Percentiles rank a stretch among this genome's conserved stretches.
These are phyloP conservation scores for Blastobotrys attinorum DNA, from an alignment of 805 yeast genomes.

Conservation along the genomic window DNA sequence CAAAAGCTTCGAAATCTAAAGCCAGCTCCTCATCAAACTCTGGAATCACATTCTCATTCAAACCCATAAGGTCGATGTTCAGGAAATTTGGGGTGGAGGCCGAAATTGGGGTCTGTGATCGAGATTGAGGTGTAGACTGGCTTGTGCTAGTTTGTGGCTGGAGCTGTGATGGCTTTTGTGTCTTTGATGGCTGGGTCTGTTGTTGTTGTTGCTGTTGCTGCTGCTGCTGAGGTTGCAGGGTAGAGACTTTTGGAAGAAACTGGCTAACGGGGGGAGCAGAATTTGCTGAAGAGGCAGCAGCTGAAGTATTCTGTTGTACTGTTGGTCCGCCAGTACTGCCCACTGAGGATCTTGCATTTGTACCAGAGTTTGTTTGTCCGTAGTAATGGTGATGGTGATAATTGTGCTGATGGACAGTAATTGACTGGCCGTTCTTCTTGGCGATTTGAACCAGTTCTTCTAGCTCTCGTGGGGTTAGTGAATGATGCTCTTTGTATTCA, in stretches of 20 bases:
- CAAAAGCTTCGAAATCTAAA: constrained; percentile 15
- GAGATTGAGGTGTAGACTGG: too few species aligned
- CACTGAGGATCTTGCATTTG: too few species aligned
- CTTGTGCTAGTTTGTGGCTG: too few species aligned
- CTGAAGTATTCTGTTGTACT: too few species aligned
- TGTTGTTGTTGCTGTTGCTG: constrained; percentile 2
- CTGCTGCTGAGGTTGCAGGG: constrained; percentile 1
- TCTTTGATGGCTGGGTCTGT: background rate
- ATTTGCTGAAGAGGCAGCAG: background rate
- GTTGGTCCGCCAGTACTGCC: too few species aligned
- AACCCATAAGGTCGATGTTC: constrained; percentile 17
- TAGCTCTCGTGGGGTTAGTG: constrained; percentile 21
- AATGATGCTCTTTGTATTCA: background rate
- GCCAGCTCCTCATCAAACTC: constrained; percentile 13
- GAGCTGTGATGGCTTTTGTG: too few species aligned
- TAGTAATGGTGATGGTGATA: constrained; percentile 47
- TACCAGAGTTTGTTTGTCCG: background rate
- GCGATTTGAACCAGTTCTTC: constrained; percentile 21
- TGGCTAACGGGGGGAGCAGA: background rate
- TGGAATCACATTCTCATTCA: constrained; percentile 16
- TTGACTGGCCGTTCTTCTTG: constrained; percentile 20
- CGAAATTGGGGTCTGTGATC: constrained; percentile 5
- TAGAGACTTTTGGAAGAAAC: background rate
- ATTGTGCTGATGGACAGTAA: constrained; percentile 80
- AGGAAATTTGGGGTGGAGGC: constrained; percentile 16